Percentiles rank a stretch among this genome's conserved stretches.
phyloP scores from a whole-genome alignment of 441 rosid genomes.

The Iberis amara region DNA sequence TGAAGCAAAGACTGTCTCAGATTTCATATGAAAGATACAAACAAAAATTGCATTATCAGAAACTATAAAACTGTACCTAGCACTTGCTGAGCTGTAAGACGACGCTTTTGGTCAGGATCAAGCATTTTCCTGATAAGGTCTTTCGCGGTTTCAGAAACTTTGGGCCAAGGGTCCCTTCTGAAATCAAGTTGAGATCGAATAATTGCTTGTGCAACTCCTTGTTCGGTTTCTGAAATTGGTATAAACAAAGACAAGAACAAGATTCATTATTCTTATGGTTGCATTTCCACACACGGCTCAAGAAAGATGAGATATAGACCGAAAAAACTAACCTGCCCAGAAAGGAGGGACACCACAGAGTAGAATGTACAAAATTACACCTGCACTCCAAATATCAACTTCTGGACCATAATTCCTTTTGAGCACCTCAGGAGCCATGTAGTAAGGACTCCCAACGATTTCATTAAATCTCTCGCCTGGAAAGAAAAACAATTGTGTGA shows the following conservation, averaged over 20 bases:
- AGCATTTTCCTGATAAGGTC: constrained; percentile 71
- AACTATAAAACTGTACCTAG: constrained; percentile 39
- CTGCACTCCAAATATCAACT: constrained; percentile 79
- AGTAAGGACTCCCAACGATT: constrained; percentile 73
- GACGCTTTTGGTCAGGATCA: constrained; percentile 54
- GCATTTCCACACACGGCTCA: constrained; percentile 2
- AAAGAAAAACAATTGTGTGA: constrained; percentile 9
- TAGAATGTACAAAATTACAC: constrained; percentile 68
- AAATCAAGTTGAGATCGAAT: constrained; percentile 55
- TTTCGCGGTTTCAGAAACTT: constrained; percentile 59
- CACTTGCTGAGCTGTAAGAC: constrained; percentile 72
- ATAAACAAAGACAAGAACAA: constrained; percentile 9
- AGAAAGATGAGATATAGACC: constrained; percentile 4
- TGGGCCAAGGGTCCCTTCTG: constrained; percentile 81
- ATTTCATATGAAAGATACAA: neutral
- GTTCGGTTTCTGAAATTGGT: constrained; percentile 58
- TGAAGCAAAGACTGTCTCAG: constrained; percentile 16
- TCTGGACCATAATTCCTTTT: constrained; percentile 63
- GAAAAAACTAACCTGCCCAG: constrained; percentile 61
- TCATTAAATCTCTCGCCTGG: constrained; percentile 58
- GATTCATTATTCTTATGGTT: constrained; percentile 4
- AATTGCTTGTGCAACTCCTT: constrained; percentile 72
- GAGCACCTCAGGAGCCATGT: constrained; percentile 80
- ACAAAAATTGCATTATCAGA: neutral
- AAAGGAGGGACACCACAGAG: constrained; percentile 73